These are phyloP conservation scores for Tetrahymena borealis DNA, from an alignment of 73 alveolate species.

Conservation along the genomic window DNA sequence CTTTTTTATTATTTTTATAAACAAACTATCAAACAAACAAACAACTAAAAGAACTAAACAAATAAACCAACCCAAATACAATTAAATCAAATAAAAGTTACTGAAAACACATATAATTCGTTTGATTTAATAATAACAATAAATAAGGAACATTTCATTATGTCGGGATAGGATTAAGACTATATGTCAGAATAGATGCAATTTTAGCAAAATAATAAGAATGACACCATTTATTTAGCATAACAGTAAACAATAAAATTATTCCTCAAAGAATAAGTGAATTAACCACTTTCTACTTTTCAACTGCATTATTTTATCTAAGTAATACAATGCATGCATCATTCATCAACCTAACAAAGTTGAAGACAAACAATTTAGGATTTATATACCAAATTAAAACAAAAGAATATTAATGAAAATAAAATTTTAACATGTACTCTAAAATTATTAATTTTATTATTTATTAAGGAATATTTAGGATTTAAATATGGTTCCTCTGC, in stretches of 20 bases:
- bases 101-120: not conserved
- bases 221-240: not conserved
- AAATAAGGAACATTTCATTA: not conserved
- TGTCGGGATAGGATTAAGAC: not conserved
- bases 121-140: not conserved
- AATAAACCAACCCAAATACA: not conserved
- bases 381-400: too few species aligned
- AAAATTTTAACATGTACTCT: too few species aligned
- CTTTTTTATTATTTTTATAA: too few species aligned
- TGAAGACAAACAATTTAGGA: too few species aligned
- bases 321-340: too few species aligned
- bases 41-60: not conserved
- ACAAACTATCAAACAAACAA: not conserved
- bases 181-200: not conserved
- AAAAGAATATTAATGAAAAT: too few species aligned
- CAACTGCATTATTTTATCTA: too few species aligned
- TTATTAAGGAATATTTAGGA: not conserved
- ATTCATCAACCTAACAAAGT: too few species aligned
- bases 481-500: not conserved
- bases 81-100: not conserved
- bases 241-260: not conserved
- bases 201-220: not conserved
- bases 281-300: too few species aligned
- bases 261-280: too few species aligned
- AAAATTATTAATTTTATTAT: too few species aligned